Base-by-base conservation (phyloP, 805 yeast genomes). In the Candida incommunis region DNA sequence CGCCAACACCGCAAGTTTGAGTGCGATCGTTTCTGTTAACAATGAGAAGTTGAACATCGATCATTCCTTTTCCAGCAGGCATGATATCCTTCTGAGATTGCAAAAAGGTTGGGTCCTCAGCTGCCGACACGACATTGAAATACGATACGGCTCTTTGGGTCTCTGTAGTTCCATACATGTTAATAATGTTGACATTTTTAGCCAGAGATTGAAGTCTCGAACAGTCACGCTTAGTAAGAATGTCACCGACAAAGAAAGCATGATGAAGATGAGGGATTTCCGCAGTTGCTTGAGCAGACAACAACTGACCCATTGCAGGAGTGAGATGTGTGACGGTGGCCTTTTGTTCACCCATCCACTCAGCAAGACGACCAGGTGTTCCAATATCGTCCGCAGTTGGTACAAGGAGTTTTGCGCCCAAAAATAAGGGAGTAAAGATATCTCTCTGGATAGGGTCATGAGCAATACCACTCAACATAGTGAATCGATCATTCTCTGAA, bases 401-500 rank as follows among this genome's bases (percentile, higher is more conserved):
- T 24, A 92, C 94, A 50, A 85, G 72, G 46, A 92, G 69, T 54
- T 80, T 83, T 18, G 98, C 98, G 51, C 99, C 99, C 51, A 92
- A 68, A 63, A 92, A 92, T 50, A 92, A 72, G 21, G 99, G 99
- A 4, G 99, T 92, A 64, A 92, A 92, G 82, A 92, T 92, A 65
- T 92, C 99, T 70, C 99, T 82, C 69, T 92, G 99, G 51, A 92
- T 90, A 11, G 99, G 99, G 65, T 92, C 99, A 62, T 92, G 99
- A 0, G 99, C 99, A 62, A 92, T 92, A 58, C 99, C 99, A 5
- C 95, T 83, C 49, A 92, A 73, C 99, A 92, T 92, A 20, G 99
- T 92, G 69, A 92, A 92, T 58, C 71, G 82, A 63, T 94, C 98
- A 27, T 78, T 72, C 45, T 74, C 81, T 37, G 82, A 72, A 34